Evolutionary conservation across 2,329 filamentous ascomycete species (phyloP).

Genomic region (Mycocentrospora acerina): DNA sequence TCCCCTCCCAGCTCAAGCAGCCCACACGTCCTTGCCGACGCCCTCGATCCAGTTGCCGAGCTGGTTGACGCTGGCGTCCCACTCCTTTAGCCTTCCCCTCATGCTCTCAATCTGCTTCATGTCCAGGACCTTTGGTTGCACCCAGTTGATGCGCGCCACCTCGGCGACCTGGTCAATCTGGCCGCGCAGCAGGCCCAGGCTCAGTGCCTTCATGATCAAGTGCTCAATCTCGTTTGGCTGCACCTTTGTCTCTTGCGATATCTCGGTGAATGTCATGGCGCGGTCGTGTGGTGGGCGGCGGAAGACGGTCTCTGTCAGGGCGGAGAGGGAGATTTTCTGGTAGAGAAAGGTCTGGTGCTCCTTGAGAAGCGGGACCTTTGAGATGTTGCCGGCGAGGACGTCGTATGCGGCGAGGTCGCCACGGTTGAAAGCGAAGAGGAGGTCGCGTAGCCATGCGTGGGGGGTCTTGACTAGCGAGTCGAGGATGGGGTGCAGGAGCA

Average conservation of each 20-base stretch:
- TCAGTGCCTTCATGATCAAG: constrained; percentile 98
- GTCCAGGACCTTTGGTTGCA: constrained; percentile 96
- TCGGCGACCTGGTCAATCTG: constrained; percentile 96
- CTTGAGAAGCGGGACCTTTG: constrained; percentile 75
- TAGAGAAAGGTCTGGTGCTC: constrained; percentile 82
- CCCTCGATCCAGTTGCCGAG: constrained; percentile 96
- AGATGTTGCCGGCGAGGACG: constrained; percentile 76
- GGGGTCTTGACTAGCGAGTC: constrained; percentile 75
- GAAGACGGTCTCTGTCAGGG: constrained; percentile 94
- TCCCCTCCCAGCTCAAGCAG: too few species aligned
- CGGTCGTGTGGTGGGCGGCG: constrained; percentile 93
- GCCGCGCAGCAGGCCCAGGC: constrained; percentile 82
- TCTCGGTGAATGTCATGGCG: constrained; percentile 86
- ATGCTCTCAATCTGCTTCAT: constrained; percentile 94
- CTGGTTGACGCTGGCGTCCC: constrained; percentile 94
- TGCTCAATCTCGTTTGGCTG: constrained; percentile 92
- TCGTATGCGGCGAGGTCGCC: constrained; percentile 90
- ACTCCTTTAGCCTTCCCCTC: constrained; percentile 83
- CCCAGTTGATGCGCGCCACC: constrained; percentile 95
- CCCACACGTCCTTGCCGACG: constrained; percentile 94
- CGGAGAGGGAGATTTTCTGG: constrained; percentile 97
- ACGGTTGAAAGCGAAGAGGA: constrained; percentile 97
- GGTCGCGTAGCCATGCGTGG: constrained; percentile 85
- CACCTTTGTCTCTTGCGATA: constrained; percentile 90
- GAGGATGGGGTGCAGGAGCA: constrained; percentile 95